Percentiles rank a stretch among this genome's conserved stretches.
phyloP scores from a whole-genome alignment of 1,284 basidiomycete species.

The Irpex rosettiformis region DNA sequence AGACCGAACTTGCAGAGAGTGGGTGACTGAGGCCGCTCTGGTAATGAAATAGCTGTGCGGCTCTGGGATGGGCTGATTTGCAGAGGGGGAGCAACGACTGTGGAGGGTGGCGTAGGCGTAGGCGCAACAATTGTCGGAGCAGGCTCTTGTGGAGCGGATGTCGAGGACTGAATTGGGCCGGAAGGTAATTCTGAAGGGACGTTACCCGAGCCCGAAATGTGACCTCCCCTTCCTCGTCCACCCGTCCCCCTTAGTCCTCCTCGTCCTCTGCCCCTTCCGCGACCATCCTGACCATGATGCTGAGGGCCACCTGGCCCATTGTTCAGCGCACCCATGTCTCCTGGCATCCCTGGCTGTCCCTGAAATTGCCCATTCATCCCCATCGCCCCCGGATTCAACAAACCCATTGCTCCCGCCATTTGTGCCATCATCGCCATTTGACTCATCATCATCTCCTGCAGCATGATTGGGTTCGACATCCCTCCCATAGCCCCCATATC shows the following conservation, averaged over 20 bases:
- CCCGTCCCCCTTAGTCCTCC: conserved; percentile 21
- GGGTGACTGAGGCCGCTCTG: conserved; percentile 78
- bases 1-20: conserved; percentile 88
- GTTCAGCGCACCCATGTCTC: conserved; percentile 50
- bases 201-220: conserved; percentile 33
- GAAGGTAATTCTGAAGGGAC: conserved; percentile 22
- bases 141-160: conserved; percentile 15
- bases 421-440: conserved; percentile 85
- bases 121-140: conserved; percentile 24
- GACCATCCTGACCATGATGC: conserved; percentile 22
- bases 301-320: conserved; percentile 39
- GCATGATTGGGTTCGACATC: conserved; percentile 63
- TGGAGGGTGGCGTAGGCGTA: conserved; percentile 32
- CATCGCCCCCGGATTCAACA: conserved; percentile 49
- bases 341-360: conserved; percentile 51
- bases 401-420: conserved; percentile 72
- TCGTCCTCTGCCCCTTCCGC: conserved; percentile 36
- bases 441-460: conserved; percentile 84
- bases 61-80: conserved; percentile 26
- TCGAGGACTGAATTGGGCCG: conserved; percentile 9
- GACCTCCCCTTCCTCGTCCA: conserved; percentile 31
- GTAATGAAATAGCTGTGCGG: conserved; percentile 49
- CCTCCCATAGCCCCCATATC: conserved; percentile 54
- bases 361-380: conserved; percentile 47
- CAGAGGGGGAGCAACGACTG: conserved; percentile 29